These are phyloP conservation scores for Bruguiera gymnorhiza DNA, from an alignment of 345 rosid genomes.

Conservation along the genomic window DNA sequence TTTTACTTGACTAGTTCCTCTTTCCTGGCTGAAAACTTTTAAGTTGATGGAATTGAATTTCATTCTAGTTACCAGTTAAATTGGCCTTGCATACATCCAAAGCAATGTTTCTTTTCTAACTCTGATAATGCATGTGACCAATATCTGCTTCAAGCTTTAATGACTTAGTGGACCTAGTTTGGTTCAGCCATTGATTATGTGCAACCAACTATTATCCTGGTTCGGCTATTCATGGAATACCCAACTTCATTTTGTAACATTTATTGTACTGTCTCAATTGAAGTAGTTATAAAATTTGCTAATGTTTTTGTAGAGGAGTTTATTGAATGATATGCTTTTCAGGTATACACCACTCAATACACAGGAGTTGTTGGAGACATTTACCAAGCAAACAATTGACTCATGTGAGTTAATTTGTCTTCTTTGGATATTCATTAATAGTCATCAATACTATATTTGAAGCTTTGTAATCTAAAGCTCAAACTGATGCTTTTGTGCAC, in stretches of 20 bases:
- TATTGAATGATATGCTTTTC: conserved; percentile 22
- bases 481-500: too few species aligned
- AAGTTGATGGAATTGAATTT: neutral
- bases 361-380: conserved; percentile 68
- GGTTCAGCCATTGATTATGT: neutral
- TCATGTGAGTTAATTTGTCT: conserved; percentile 59
- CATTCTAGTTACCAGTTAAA: neutral
- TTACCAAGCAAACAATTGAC: conserved; percentile 66
- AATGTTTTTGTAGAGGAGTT: conserved; percentile 1
- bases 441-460: neutral
- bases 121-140: too few species aligned
- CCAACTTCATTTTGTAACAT: neutral
- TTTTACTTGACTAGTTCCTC: neutral
- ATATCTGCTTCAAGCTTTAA: neutral
- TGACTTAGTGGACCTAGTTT: neutral
- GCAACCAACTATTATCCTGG: neutral
- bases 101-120: neutral
- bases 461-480: neutral
- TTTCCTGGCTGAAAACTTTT: neutral
- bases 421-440: neutral
- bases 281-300: neutral
- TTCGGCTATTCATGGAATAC: neutral
- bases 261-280: neutral
- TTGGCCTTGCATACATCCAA: neutral
- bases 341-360: conserved; percentile 82